A percentile compares a stretch with the other conserved stretches of the same genome.
These are phyloP conservation scores for Cicer judaicum DNA, from an alignment of 306 rosid species.

Conservation along the genomic window DNA sequence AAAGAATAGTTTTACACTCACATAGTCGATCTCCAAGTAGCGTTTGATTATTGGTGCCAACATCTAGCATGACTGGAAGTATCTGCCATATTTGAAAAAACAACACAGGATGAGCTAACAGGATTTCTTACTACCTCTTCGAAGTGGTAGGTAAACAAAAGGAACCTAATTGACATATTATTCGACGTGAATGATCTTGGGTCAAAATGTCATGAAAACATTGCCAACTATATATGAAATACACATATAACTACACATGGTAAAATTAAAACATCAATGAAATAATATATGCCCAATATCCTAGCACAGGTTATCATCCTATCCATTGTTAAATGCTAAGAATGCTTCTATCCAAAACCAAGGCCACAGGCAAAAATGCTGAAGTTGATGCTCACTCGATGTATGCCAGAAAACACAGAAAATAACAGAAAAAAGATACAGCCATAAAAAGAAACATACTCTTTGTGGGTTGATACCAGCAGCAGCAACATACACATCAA, in stretches of 20 bases:
- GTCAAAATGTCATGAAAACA: slow-evolving; percentile 33
- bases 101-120: slow-evolving; percentile 40
- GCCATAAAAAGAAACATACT: slow-evolving; percentile 60
- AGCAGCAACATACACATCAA: slow-evolving; percentile 98
- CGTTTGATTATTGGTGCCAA: slow-evolving; percentile 95
- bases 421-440: slow-evolving; percentile 15
- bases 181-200: slow-evolving; percentile 18
- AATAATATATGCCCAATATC: slow-evolving; percentile 29
- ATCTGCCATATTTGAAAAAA: slow-evolving; percentile 59
- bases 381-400: slow-evolving; percentile 15
- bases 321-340: slow-evolving; percentile 21
- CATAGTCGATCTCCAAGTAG: slow-evolving; percentile 91
- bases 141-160: slow-evolving; percentile 9
- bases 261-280: slow-evolving; percentile 32
- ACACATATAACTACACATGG: slow-evolving; percentile 21
- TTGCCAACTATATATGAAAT: slow-evolving; percentile 1
- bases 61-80: slow-evolving; percentile 97
- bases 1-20: slow-evolving; percentile 64
- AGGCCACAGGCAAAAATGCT: slow-evolving; percentile 21
- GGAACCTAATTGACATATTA: slow-evolving; percentile 27
- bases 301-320: slow-evolving; percentile 19
- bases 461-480: slow-evolving; percentile 97
- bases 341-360: slow-evolving; percentile 30
- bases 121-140: slow-evolving; percentile 17
- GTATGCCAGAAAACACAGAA: slow-evolving; percentile 19